These are phyloP conservation scores for Filosporella fistucella DNA, from an alignment of 495 filamentous ascomycete genomes.

Conservation along the genomic window DNA sequence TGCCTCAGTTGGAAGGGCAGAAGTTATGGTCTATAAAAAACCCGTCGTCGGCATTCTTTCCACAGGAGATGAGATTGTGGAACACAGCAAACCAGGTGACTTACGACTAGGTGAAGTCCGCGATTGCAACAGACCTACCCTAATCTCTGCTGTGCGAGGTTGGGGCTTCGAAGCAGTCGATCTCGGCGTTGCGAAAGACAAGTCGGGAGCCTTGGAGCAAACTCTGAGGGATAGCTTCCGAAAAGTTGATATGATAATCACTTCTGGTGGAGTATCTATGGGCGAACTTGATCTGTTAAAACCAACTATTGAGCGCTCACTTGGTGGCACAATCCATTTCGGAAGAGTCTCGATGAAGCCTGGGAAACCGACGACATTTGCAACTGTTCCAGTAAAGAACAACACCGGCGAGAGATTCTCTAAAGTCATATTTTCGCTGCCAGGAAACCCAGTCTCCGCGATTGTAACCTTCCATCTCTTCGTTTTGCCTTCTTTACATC, in stretches of 20 bases:
- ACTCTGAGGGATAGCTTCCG: slow-evolving; percentile 69
- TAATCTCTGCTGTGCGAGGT: slow-evolving; percentile 70
- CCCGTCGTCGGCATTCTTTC: slow-evolving; percentile 85
- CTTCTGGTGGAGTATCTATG: slow-evolving; percentile 95
- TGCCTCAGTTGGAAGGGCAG: slow-evolving; percentile 72
- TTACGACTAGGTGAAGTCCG: slow-evolving; percentile 80
- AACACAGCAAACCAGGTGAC: slow-evolving; percentile 57
- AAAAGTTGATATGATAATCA: slow-evolving; percentile 78
- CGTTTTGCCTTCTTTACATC: slow-evolving; percentile 82
- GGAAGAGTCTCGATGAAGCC: slow-evolving; percentile 97
- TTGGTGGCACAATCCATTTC: slow-evolving; percentile 94
- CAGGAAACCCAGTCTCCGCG: slow-evolving; percentile 90
- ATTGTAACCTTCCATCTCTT: slow-evolving; percentile 93
- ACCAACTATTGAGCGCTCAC: slow-evolving; percentile 85
- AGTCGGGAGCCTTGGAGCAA: slow-evolving; percentile 68
- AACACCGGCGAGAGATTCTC: slow-evolving; percentile 49
- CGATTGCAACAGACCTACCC: slow-evolving; percentile 85
- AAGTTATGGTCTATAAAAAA: slow-evolving; percentile 70
- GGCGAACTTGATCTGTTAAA: slow-evolving; percentile 97
- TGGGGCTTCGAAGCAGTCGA: slow-evolving; percentile 79
- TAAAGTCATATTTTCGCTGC: slow-evolving; percentile 84
- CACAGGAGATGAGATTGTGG: slow-evolving; percentile 91
- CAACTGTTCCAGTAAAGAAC: slow-evolving; percentile 69
- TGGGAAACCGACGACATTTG: slow-evolving; percentile 95
- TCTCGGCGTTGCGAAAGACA: slow-evolving; percentile 83